These are phyloP conservation scores for Apiospora aurea DNA, from an alignment of 2,329 filamentous ascomycete genomes.

Conservation along the genomic window DNA sequence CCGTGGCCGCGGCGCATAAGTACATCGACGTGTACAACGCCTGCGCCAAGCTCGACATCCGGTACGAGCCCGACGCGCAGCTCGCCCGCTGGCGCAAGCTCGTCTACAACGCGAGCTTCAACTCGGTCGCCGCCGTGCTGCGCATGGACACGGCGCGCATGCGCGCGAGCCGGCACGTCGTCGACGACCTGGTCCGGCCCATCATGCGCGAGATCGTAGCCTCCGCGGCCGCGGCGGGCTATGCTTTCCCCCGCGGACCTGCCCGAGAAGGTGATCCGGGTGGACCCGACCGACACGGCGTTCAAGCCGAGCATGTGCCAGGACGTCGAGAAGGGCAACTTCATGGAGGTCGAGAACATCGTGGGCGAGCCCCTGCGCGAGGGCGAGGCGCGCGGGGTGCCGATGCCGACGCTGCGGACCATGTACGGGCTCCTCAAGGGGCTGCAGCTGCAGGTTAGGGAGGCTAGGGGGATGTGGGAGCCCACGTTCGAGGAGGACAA, in stretches of 20 bases:
- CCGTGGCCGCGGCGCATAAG: conserved; percentile 42
- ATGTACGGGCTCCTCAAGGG: conserved; percentile 56
- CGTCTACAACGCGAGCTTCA: conserved; percentile 58
- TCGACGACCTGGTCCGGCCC: conserved; percentile 57
- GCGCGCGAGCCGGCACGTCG: conserved; percentile 50
- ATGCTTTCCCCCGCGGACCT: conserved; percentile 50
- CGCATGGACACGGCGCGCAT: conserved; percentile 59
- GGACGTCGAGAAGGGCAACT: conserved; percentile 60
- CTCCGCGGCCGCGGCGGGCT: conserved; percentile 52
- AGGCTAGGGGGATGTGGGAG: conserved; percentile 48
- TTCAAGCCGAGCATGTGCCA: conserved; percentile 62
- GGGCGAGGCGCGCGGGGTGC: conserved; percentile 54
- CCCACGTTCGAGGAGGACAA: conserved; percentile 35
- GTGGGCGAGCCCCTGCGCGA: conserved; percentile 63
- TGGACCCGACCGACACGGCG: conserved; percentile 56
- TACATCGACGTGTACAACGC: conserved; percentile 58
- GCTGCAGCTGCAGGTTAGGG: conserved; percentile 56
- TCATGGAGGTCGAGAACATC: conserved; percentile 63
- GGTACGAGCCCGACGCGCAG: conserved; percentile 50
- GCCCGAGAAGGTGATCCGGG: conserved; percentile 53
- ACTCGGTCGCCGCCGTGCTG: conserved; percentile 59
- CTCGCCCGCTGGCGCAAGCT: conserved; percentile 58
- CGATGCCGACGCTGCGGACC: conserved; percentile 55
- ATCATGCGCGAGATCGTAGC: conserved; percentile 61
- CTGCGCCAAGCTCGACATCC: conserved; percentile 51